A percentile compares a stretch with the other conserved stretches of the same genome.
Evolutionary conservation across 441 rosid genomes (phyloP).

Genomic region (Pelargonium fulgidum): DNA sequence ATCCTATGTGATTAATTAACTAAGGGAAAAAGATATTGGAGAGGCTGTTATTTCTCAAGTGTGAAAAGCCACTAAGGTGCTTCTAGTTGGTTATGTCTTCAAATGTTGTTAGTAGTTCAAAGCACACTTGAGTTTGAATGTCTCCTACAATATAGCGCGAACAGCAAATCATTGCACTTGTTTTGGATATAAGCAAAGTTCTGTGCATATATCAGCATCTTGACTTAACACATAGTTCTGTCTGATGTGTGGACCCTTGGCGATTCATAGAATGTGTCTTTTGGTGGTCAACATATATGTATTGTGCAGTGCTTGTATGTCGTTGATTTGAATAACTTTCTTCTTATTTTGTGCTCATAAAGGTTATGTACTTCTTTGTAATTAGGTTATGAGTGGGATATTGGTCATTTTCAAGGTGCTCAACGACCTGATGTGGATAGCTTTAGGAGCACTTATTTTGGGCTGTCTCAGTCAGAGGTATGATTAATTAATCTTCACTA

Average conservation of each 20-base stretch:
- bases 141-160: too few relatives aligned
- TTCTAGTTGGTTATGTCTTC: too few relatives aligned
- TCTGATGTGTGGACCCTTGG: constrained; percentile 1
- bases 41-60: too few relatives aligned
- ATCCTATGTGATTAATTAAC: too few relatives aligned
- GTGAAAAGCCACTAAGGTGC: too few relatives aligned
- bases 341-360: constrained; percentile 14
- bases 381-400: constrained; percentile 92
- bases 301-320: neutral
- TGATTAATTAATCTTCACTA: constrained; percentile 1
- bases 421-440: constrained; percentile 80
- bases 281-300: neutral
- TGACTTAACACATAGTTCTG: neutral
- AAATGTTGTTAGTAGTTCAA: too few relatives aligned
- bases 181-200: constrained; percentile 1
- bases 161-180: neutral
- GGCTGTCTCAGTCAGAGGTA: constrained; percentile 53
- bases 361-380: constrained; percentile 23
- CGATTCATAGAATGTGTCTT: neutral
- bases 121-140: too few relatives aligned
- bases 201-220: constrained; percentile 1
- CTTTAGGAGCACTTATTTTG: constrained; percentile 78
- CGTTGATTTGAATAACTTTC: constrained; percentile 1
- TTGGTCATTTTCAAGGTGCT: constrained; percentile 75
- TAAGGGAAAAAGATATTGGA: too few relatives aligned